These are phyloP conservation scores for Aspergillus conjunctus DNA, from an alignment of 495 filamentous ascomycete species.

Conservation along the genomic window DNA sequence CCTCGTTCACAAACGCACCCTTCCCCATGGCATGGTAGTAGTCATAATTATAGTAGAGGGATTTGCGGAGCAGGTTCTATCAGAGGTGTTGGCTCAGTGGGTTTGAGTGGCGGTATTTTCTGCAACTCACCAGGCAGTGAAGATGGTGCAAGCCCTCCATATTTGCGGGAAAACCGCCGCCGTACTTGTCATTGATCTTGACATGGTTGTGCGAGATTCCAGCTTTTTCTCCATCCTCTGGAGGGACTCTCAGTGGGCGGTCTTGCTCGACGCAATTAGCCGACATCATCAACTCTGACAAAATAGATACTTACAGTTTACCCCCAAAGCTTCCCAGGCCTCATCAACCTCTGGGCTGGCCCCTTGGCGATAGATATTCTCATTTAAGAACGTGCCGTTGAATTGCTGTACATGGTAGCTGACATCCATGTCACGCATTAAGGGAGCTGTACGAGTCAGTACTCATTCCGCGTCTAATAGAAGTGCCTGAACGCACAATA, in stretches of 20 bases:
- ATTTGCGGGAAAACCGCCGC: slow-evolving; percentile 56
- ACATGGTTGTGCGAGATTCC: slow-evolving; percentile 52
- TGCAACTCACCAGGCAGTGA: slow-evolving; percentile 51
- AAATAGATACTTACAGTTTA: slow-evolving; percentile 43
- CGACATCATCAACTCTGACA: not conserved
- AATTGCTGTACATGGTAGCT: slow-evolving; percentile 37
- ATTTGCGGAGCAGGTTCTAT: slow-evolving; percentile 57
- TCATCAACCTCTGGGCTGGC: slow-evolving; percentile 58
- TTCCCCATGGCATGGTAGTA: slow-evolving; percentile 51
- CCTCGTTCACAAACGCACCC: slow-evolving; percentile 53
- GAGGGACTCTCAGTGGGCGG: slow-evolving; percentile 41
- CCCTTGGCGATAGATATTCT: slow-evolving; percentile 53
- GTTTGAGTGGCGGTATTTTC: not conserved
- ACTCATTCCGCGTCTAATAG: too few relatives aligned
- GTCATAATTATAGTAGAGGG: slow-evolving; percentile 58
- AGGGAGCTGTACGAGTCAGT: slow-evolving; percentile 1
- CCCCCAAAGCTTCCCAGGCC: slow-evolving; percentile 58
- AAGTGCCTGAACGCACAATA: not conserved
- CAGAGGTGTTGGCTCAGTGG: not conserved
- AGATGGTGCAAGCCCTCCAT: slow-evolving; percentile 60
- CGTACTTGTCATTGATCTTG: slow-evolving; percentile 52
- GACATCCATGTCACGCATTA: slow-evolving; percentile 26
- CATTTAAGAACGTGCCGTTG: slow-evolving; percentile 55
- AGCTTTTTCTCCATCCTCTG: slow-evolving; percentile 37
- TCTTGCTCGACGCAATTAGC: slow-evolving; percentile 29